Conservation (phyloP, 768 basidiomycete genomes). For the Boletellus emodensis region DNA sequence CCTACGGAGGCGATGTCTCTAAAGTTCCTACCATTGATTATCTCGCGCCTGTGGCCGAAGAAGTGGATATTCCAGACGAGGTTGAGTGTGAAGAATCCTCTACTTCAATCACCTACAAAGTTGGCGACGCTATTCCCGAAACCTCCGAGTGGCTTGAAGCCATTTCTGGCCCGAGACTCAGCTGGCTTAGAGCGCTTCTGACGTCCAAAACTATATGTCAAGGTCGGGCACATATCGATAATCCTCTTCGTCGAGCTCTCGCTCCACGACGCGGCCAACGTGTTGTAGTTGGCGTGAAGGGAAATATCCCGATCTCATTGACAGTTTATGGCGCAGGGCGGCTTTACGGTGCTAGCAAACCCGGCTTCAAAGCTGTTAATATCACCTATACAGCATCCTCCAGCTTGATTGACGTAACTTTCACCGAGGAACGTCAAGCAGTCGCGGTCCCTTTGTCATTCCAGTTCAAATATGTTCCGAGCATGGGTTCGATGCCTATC, state of each 20-base stretch:
- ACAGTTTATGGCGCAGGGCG: constrained; percentile 75
- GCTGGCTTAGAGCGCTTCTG: constrained; percentile 85
- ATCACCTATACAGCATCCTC: constrained; percentile 54
- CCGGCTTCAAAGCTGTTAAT: constrained; percentile 79
- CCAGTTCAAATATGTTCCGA: constrained; percentile 82
- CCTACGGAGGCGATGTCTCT: constrained; percentile 71
- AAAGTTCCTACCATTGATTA: constrained; percentile 83
- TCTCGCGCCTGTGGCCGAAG: constrained; percentile 54
- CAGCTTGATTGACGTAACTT: constrained; percentile 60
- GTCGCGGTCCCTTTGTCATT: constrained; percentile 76
- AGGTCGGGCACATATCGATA: constrained; percentile 79
- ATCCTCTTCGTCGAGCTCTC: constrained; percentile 84
- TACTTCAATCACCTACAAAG: constrained; percentile 45
- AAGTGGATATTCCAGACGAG: constrained; percentile 36
- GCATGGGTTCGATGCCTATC: constrained; percentile 86
- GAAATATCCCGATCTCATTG: constrained; percentile 52
- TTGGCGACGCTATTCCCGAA: constrained; percentile 55
- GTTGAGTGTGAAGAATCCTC: constrained; percentile 42
- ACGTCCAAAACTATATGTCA: constrained; percentile 82
- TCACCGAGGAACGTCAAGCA: constrained; percentile 80
- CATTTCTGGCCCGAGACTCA: constrained; percentile 75
- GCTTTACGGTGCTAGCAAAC: constrained; percentile 68
- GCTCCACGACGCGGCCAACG: constrained; percentile 78
- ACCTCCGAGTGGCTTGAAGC: constrained; percentile 74
- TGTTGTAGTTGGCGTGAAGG: constrained; percentile 54